phyloP scores from a whole-genome alignment of 75 land plant species.

The Sequoia sempervirens region DNA sequence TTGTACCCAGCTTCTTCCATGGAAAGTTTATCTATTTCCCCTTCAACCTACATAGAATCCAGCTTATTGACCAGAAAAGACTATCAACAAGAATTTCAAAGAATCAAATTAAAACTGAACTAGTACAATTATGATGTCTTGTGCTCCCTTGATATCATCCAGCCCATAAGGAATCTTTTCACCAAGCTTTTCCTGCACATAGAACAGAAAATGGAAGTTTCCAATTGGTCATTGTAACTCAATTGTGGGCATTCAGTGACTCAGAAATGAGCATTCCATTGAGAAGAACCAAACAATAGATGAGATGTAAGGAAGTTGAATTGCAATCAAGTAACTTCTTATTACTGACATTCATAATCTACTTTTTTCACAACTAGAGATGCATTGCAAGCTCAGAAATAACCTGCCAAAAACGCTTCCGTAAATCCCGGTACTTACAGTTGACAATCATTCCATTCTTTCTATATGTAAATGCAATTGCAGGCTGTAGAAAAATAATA shows the following conservation, averaged over 20 bases:
- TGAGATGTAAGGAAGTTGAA: background rate
- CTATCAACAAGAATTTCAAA: conserved; percentile 4
- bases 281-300: background rate
- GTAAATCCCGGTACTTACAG: conserved; percentile 75
- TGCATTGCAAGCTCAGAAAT: background rate
- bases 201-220: background rate
- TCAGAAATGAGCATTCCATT: background rate
- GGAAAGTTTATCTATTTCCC: conserved; percentile 97
- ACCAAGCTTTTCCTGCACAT: conserved; percentile 51
- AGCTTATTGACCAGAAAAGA: background rate
- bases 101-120: background rate
- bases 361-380: background rate
- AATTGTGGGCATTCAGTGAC: background rate
- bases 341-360: background rate
- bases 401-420: conserved; percentile 89
- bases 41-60: conserved; percentile 65
- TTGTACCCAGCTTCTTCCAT: conserved; percentile 90
- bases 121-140: conserved; percentile 83
- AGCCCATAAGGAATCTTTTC: conserved; percentile 84
- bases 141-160: conserved; percentile 70
- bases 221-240: background rate
- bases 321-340: background rate
- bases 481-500: conserved; percentile 33
- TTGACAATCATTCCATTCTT: conserved; percentile 52
- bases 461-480: conserved; percentile 76